Percentiles rank a stretch among this genome's conserved stretches.
Evolutionary conservation across 768 basidiomycete genomes (phyloP).

Genomic region (Boletus vinaceobasis): DNA sequence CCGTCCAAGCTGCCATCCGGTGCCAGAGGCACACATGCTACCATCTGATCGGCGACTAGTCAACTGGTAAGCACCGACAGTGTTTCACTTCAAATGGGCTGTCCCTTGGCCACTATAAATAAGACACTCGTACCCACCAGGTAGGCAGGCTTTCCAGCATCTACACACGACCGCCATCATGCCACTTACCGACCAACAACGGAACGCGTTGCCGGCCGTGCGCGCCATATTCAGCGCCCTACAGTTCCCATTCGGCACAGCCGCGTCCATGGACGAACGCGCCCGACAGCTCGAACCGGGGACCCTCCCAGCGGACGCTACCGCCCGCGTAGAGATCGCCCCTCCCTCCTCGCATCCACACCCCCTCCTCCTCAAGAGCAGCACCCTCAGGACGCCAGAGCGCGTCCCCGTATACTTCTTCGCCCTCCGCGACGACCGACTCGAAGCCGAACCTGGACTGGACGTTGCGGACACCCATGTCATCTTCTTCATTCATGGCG

Average conservation of each 20-base stretch:
- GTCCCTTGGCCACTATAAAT: too few species aligned
- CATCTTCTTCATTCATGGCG: conserved; percentile 26
- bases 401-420: conserved; percentile 23
- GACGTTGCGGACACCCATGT: conserved; percentile 5
- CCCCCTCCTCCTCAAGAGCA: neutral
- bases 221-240: neutral
- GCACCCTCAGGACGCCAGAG: conserved; percentile 12
- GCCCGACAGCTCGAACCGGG: neutral
- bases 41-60: too few species aligned
- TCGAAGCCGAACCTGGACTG: neutral
- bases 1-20: too few species aligned
- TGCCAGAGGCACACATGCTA: too few species aligned
- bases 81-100: too few species aligned
- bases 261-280: conserved; percentile 16
- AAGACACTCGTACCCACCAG: too few species aligned
- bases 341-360: conserved; percentile 6
- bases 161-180: neutral
- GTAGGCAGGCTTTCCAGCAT: too few species aligned
- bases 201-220: neutral
- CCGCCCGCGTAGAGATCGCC: conserved; percentile 14
- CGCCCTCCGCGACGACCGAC: neutral
- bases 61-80: too few species aligned
- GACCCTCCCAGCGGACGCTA: conserved; percentile 11
- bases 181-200: conserved; percentile 18
- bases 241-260: neutral